A percentile compares a stretch with the other conserved stretches of the same genome.
Conservation (phyloP, 495 filamentous ascomycete species). For the Penicillium daleae region DNA sequence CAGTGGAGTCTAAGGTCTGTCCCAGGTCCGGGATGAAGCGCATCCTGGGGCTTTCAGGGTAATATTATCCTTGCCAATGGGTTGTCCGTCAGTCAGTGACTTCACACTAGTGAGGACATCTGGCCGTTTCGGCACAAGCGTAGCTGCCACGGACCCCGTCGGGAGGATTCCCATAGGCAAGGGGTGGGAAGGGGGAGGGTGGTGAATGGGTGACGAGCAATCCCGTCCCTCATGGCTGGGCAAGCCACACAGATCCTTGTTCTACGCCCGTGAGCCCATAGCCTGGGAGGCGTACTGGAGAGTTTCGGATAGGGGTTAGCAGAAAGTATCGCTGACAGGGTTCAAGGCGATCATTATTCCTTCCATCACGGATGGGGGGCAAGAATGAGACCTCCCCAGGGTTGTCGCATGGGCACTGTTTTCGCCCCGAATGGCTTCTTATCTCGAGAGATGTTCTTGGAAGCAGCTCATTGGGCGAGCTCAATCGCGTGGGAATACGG, state of each 20-base stretch:
- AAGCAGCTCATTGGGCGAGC: constrained; percentile 20
- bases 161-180: constrained; percentile 26
- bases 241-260: constrained; percentile 11
- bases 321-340: constrained; percentile 3
- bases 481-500: constrained; percentile 31
- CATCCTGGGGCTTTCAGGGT: not conserved
- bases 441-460: constrained; percentile 3
- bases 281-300: constrained; percentile 6
- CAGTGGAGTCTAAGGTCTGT: constrained; percentile 6
- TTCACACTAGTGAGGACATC: not conserved
- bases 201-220: not conserved
- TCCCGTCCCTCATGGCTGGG: constrained; percentile 3
- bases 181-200: not conserved
- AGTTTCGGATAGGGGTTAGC: constrained; percentile 5
- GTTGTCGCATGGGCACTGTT: not conserved
- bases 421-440: constrained; percentile 10
- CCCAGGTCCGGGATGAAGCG: not conserved
- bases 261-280: not conserved
- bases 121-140: not conserved
- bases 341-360: not conserved
- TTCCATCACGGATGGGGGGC: not conserved
- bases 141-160: constrained; percentile 25
- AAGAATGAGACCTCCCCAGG: not conserved
- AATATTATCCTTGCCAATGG: not conserved
- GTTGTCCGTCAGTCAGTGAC: not conserved